A percentile compares a stretch with the other conserved stretches of the same genome.
Evolutionary conservation across 192 early-diverging fungal genomes (phyloP).

Genomic region (Linnemannia zychae): DNA sequence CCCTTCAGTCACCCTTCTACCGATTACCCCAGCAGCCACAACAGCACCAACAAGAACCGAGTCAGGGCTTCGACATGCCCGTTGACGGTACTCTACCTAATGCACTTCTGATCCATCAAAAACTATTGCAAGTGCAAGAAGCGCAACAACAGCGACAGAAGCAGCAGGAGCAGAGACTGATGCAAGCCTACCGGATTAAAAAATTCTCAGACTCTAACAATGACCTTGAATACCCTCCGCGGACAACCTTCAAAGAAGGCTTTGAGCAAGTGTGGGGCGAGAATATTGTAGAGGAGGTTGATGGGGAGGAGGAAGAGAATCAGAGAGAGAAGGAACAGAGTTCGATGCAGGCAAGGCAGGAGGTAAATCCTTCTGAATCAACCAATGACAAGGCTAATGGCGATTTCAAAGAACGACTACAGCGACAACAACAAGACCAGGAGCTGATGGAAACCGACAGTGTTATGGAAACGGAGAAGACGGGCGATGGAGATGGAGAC

Average conservation of each 20-base stretch:
- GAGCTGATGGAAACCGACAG: not conserved
- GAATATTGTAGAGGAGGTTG: not conserved
- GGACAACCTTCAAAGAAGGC: not conserved
- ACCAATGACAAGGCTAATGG: not conserved
- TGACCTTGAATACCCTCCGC: not conserved
- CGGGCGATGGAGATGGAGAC: not conserved
- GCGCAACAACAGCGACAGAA: not conserved
- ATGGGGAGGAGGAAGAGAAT: not conserved
- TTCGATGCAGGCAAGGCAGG: not conserved
- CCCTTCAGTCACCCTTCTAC: not conserved
- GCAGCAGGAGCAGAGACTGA: not conserved
- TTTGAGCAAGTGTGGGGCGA: not conserved
- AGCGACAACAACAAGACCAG: not conserved
- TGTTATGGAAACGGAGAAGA: not conserved
- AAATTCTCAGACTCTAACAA: not conserved
- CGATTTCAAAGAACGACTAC: not conserved
- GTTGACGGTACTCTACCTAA: not conserved
- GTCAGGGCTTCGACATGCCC: not conserved
- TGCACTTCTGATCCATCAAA: not conserved
- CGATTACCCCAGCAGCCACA: not conserved
- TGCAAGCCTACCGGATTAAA: slow-evolving; percentile 3
- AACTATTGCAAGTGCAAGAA: not conserved
- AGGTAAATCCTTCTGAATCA: not conserved
- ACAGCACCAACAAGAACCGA: not conserved
- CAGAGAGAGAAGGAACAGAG: too few relatives aligned